Evolutionary conservation across 2,329 filamentous ascomycete species (phyloP).

Genomic region (Pyrenochaeta sp.): DNA sequence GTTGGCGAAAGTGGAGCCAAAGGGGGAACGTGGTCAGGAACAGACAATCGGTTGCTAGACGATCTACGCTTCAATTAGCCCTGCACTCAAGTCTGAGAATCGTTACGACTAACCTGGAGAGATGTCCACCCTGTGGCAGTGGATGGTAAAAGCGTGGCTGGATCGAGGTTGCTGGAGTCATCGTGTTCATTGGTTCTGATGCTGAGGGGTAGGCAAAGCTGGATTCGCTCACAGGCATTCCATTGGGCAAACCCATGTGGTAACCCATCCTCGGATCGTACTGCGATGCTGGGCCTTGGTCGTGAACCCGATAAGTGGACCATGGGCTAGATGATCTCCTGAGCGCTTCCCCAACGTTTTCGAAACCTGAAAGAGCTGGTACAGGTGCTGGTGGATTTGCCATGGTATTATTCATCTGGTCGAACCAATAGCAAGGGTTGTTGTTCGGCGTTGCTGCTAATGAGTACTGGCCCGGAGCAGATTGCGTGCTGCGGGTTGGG

Average conservation of each 20-base stretch:
- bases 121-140: neutral
- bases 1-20: neutral
- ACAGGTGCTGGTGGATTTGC: neutral
- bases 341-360: neutral
- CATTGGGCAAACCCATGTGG: no score
- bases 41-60: neutral
- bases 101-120: neutral
- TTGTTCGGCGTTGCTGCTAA: neutral
- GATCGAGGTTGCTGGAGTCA: neutral
- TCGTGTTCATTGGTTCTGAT: neutral
- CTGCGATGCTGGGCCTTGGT: neutral
- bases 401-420: neutral
- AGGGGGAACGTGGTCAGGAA: neutral
- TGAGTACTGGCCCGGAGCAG: neutral
- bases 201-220: neutral
- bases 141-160: neutral
- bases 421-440: neutral
- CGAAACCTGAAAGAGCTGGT: neutral
- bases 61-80: neutral
- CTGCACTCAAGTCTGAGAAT: neutral
- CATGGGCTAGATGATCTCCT: neutral
- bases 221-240: neutral
- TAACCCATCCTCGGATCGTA: neutral
- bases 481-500: neutral
- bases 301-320: neutral